Percentiles rank a stretch among this genome's conserved stretches.
Conservation (phyloP, 306 rosid species). For the Casuarina cunninghamiana region DNA sequence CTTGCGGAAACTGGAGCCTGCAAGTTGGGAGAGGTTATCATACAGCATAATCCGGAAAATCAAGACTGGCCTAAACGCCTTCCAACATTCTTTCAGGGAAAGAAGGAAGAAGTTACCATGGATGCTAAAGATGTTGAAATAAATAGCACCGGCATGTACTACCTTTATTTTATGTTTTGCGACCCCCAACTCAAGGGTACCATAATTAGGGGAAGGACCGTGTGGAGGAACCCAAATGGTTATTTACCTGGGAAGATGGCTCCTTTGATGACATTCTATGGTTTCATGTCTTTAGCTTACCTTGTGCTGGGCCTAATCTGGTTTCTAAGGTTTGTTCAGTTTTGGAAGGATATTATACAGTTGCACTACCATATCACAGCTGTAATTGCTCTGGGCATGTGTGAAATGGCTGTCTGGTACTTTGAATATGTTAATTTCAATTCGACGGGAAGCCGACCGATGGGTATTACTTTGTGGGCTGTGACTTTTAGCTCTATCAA, state of each 20-base stretch:
- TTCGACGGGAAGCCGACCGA: constrained; percentile 83
- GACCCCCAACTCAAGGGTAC: constrained; percentile 72
- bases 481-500: constrained; percentile 80
- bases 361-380: constrained; percentile 84
- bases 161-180: constrained; percentile 85
- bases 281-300: constrained; percentile 84
- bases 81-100: constrained; percentile 66
- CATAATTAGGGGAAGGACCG: constrained; percentile 68
- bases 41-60: constrained; percentile 50
- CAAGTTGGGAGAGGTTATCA: constrained; percentile 69
- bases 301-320: constrained; percentile 70
- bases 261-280: constrained; percentile 78
- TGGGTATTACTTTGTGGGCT: constrained; percentile 92
- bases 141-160: constrained; percentile 79
- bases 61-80: constrained; percentile 57
- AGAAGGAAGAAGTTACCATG: constrained; percentile 34
- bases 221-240: constrained; percentile 86
- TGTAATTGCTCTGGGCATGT: constrained; percentile 91
- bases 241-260: constrained; percentile 89
- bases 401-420: constrained; percentile 96
- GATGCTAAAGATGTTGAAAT: constrained; percentile 37
- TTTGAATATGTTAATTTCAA: constrained; percentile 88
- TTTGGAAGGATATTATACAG: constrained; percentile 80
- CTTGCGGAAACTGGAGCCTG: constrained; percentile 51
- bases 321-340: constrained; percentile 82